Evolutionary conservation across 495 filamentous ascomycete species (phyloP).

Genomic region (Rhypophila decipiens): DNA sequence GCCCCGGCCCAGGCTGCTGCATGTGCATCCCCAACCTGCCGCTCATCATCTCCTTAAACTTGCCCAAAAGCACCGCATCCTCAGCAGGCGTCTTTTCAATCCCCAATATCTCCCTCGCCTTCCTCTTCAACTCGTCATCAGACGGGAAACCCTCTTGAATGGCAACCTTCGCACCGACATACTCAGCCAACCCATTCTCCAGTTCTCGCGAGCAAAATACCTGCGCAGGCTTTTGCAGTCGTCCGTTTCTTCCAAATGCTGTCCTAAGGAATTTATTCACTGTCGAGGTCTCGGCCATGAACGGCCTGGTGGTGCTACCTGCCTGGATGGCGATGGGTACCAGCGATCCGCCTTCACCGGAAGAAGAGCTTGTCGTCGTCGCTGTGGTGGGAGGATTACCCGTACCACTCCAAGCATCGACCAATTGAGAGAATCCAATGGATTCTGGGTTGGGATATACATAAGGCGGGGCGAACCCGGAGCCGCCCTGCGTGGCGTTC

Average conservation of each 20-base stretch:
- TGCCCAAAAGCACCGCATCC: slow-evolving; percentile 39
- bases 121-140: slow-evolving; percentile 32
- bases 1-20: background rate
- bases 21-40: slow-evolving; percentile 4
- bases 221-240: slow-evolving; percentile 16
- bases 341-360: no score
- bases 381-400: background rate
- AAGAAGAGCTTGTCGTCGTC: background rate
- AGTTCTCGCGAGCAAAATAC: slow-evolving; percentile 51
- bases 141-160: slow-evolving; percentile 23
- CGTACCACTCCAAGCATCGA: slow-evolving; percentile 7
- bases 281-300: slow-evolving; percentile 28
- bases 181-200: slow-evolving; percentile 38
- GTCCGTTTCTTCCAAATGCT: slow-evolving; percentile 25
- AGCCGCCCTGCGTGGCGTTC: slow-evolving; percentile 35
- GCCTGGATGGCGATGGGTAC: slow-evolving; percentile 5
- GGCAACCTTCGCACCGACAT: slow-evolving; percentile 25
- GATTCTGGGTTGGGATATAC: slow-evolving; percentile 26
- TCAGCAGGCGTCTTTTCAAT: slow-evolving; percentile 39
- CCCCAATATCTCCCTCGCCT: slow-evolving; percentile 39
- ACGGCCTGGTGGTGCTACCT: no score
- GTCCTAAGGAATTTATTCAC: slow-evolving; percentile 34
- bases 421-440: no score
- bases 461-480: slow-evolving; percentile 45
- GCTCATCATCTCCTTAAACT: slow-evolving; percentile 39